Conservation (phyloP, 139 green algal species). For the Coelastrella sp. region DNA sequence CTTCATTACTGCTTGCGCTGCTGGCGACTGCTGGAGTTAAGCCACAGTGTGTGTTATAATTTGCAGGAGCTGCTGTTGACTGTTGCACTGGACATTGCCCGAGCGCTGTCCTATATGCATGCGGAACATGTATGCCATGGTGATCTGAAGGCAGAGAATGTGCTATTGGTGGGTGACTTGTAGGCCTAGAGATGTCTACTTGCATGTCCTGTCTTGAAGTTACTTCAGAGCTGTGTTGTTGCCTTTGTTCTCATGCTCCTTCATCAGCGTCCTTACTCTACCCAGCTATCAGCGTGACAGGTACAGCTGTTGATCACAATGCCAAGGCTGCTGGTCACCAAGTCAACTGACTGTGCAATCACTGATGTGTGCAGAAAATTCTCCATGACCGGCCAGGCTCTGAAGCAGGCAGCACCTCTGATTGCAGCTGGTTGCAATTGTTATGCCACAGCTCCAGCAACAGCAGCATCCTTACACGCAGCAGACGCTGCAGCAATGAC, state of each 20-base stretch:
- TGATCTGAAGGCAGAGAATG: constrained; percentile 40
- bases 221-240: not conserved
- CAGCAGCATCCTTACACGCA: not conserved
- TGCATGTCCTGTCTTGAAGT: not conserved
- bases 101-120: constrained; percentile 41
- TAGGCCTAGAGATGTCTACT: not conserved
- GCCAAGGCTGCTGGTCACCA: no score
- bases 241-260: not conserved
- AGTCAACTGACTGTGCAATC: no score
- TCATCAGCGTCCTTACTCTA: no score
- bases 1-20: not conserved
- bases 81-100: constrained; percentile 24
- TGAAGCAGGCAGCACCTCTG: not conserved
- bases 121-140: constrained; percentile 31
- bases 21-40: not conserved
- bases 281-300: no score
- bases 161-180: not conserved
- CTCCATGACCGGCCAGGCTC: not conserved
- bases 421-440: constrained; percentile 19
- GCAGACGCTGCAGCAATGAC: constrained; percentile 7
- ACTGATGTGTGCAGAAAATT: not conserved
- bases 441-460: not conserved
- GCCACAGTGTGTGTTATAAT: not conserved
- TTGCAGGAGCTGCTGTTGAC: constrained; percentile 29
- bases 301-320: no score